A percentile compares a stretch with the other conserved stretches of the same genome.
Evolutionary conservation across 2,329 filamentous ascomycete genomes (phyloP).

Genomic region (Aspergillus sclerotialis): DNA sequence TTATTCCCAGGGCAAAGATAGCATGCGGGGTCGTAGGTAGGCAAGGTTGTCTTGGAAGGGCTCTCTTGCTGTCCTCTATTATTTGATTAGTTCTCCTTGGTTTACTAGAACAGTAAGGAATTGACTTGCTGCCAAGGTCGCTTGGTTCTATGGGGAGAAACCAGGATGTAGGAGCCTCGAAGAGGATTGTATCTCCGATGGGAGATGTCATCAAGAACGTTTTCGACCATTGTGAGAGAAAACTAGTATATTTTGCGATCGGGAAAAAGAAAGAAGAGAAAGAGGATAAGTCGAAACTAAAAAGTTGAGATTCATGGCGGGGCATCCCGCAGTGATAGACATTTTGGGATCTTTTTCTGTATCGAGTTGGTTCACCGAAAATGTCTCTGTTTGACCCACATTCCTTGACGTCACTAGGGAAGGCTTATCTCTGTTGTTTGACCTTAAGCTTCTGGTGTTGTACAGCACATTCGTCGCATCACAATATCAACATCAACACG

Average conservation of each 20-base stretch:
- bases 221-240: constrained; percentile 61
- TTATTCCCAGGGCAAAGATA: constrained; percentile 91
- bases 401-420: too few relatives aligned
- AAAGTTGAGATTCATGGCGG: not conserved
- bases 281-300: constrained; percentile 2
- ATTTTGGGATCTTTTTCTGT: not conserved
- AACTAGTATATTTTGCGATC: not conserved
- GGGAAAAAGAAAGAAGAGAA: constrained; percentile 2
- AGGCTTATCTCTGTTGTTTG: too few relatives aligned
- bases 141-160: constrained; percentile 94
- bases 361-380: constrained; percentile 1
- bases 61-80: constrained; percentile 69
- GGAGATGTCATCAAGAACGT: constrained; percentile 88
- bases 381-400: too few relatives aligned
- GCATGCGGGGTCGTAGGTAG: constrained; percentile 82
- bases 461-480: too few relatives aligned
- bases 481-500: too few relatives aligned
- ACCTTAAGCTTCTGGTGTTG: too few relatives aligned
- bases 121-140: constrained; percentile 86
- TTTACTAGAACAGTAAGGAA: not conserved
- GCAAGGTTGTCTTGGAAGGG: constrained; percentile 60
- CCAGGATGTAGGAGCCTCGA: constrained; percentile 82
- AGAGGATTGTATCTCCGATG: constrained; percentile 91
- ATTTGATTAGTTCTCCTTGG: not conserved
- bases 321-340: not conserved